Evolutionary conservation across 2,329 filamentous ascomycete species (phyloP), one percentile per base, ranked within the genome.

Genomic region (Fusarium nelsonii): DNA sequence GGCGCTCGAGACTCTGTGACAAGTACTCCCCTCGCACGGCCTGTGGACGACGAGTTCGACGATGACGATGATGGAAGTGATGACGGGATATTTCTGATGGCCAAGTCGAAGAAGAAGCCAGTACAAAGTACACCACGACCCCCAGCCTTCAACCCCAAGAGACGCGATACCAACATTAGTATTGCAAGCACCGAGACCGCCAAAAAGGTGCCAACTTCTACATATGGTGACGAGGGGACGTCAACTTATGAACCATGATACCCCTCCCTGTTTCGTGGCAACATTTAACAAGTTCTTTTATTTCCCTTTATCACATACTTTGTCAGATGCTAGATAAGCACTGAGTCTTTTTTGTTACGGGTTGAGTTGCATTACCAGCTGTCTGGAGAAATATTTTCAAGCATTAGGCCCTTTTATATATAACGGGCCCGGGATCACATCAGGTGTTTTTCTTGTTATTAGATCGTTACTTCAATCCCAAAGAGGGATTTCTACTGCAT

Each of bases 151-250:
- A 79, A 78, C 45, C 78, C 82, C 4, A 80, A 79, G 63, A 81
- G 88, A 58, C 83, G 88, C 33, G 86, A 88, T 68, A 90, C 88
- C 55, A 87, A 88, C 69, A 85, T 85, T 2, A 89, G 86, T 68
- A 85, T 87, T 30, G 85, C 84, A 33, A 90, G 87, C 73, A 88
- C 86, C 2, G 88, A 90, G 70, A 90, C 88, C 43, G 88, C 88
- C 39, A 90, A 89, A 79, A 88, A 88, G 75, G 75, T 87, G 32
- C 61, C 65, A 16, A 58, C 65, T 18, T 67, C 79, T 39, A 72
- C 81, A 50, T 76, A 80, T 63, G 77, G 77, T 63, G 79, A 78
- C 65, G 76, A 77, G 64, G 65, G 69, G 60, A 65, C 49, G 68
- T 72, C 70, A 30, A 63, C 66, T 43, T 73, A 71, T 62, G 73